Evolutionary conservation across 192 early-diverging fungal species (phyloP).

Genomic region (Backusella morwellensis): DNA sequence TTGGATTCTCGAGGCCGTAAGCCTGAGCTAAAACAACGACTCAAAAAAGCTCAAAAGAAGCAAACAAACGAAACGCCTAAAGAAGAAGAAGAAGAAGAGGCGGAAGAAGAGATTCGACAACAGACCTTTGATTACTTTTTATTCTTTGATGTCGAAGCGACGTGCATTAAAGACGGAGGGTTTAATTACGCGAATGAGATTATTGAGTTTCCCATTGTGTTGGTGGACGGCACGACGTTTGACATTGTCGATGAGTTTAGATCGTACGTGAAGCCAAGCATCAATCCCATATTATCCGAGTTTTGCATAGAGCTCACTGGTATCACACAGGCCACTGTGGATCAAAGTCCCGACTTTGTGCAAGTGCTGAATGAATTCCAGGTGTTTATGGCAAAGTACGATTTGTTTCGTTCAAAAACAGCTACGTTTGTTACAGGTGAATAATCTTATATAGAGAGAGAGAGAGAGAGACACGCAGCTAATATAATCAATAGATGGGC

Average conservation of each 20-base stretch:
- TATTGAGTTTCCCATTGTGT: conserved; percentile 82
- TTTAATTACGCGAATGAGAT: conserved; percentile 77
- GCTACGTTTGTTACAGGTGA: conserved; percentile 42
- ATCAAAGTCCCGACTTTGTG: conserved; percentile 47
- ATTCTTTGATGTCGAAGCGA: conserved; percentile 83
- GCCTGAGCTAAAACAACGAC: conserved; percentile 42
- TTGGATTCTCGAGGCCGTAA: conserved; percentile 47
- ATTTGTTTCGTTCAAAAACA: conserved; percentile 39
- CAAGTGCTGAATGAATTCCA: conserved; percentile 50
- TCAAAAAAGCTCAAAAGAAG: conserved; percentile 32
- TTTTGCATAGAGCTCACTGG: conserved; percentile 83
- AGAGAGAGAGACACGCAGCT: too few species aligned
- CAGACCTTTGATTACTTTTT: conserved; percentile 66
- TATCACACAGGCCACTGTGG: conserved; percentile 65
- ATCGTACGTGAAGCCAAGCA: conserved; percentile 64
- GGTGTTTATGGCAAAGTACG: conserved; percentile 42
- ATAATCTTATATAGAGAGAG: background rate
- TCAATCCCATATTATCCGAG: conserved; percentile 64
- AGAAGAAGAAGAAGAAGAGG: background rate
- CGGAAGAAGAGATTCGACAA: background rate
- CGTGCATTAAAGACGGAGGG: conserved; percentile 56
- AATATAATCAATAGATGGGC: conserved; percentile 49
- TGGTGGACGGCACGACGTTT: conserved; percentile 61
- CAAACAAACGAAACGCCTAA: background rate
- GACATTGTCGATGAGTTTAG: conserved; percentile 73